Evolutionary conservation across 164 flowering plant genomes (phyloP).

Genomic region (Annona squamosa): DNA sequence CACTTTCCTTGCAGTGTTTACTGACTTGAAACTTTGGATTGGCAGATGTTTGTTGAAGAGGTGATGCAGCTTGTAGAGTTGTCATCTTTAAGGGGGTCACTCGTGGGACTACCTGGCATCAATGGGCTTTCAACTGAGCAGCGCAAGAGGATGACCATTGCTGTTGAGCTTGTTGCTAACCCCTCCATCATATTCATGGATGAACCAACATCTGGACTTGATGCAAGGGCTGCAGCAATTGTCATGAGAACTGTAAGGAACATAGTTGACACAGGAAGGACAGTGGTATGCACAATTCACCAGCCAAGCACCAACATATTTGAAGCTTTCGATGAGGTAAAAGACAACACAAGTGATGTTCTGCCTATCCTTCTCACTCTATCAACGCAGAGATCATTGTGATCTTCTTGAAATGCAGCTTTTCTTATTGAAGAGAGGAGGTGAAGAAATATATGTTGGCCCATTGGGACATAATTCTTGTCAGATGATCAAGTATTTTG

Average conservation of each 20-base stretch:
- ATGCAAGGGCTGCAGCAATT: slow-evolving; percentile 56
- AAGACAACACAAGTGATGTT: neutral
- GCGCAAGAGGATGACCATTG: slow-evolving; percentile 44
- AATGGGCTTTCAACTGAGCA: slow-evolving; percentile 50
- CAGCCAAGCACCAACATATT: slow-evolving; percentile 49
- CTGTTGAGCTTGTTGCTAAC: slow-evolving; percentile 49
- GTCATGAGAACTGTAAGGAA: slow-evolving; percentile 51
- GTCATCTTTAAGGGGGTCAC: slow-evolving; percentile 21
- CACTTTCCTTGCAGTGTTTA: neutral
- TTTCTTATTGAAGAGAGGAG: slow-evolving; percentile 35
- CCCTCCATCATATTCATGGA: slow-evolving; percentile 54
- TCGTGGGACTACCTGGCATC: slow-evolving; percentile 42
- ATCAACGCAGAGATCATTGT: neutral
- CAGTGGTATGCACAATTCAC: slow-evolving; percentile 47
- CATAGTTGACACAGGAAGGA: slow-evolving; percentile 43
- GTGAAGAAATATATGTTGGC: slow-evolving; percentile 36
- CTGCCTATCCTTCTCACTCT: neutral
- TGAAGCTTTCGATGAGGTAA: slow-evolving; percentile 52
- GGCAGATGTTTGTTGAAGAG: slow-evolving; percentile 42
- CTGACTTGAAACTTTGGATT: slow-evolving; percentile 16
- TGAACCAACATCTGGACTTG: slow-evolving; percentile 55
- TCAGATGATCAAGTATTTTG: slow-evolving; percentile 34
- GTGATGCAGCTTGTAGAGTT: slow-evolving; percentile 52
- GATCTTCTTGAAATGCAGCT: slow-evolving; percentile 16
- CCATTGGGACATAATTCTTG: slow-evolving; percentile 32